phyloP scores from a whole-genome alignment of 2,329 filamentous ascomycete genomes.

The Aspergillus sergii region DNA sequence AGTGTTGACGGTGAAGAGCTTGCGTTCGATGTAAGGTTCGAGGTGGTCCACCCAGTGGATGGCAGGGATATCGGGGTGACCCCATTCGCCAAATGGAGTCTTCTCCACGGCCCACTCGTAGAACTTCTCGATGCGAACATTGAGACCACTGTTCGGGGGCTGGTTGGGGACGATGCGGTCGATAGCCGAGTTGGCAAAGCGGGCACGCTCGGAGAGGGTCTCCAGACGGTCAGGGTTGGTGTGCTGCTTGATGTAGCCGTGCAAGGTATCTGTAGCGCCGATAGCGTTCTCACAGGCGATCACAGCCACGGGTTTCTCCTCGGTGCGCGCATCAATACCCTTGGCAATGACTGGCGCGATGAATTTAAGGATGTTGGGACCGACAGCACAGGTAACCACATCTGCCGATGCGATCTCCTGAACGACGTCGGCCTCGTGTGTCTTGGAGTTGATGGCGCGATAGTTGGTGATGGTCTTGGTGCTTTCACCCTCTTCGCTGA shows the following conservation, averaged over 20 bases:
- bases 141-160: slow-evolving; percentile 74
- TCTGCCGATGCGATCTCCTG: slow-evolving; percentile 85
- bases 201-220: slow-evolving; percentile 72
- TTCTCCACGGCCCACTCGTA: slow-evolving; percentile 97
- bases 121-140: slow-evolving; percentile 97
- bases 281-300: slow-evolving; percentile 99
- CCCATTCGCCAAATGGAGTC: slow-evolving; percentile 74
- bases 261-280: slow-evolving; percentile 86
- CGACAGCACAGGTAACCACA: slow-evolving; percentile 93
- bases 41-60: slow-evolving; percentile 93
- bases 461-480: slow-evolving; percentile 90
- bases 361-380: slow-evolving; percentile 93
- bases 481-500: slow-evolving; percentile 79
- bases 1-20: slow-evolving; percentile 99
- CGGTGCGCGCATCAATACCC: slow-evolving; percentile 77
- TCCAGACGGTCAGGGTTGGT: slow-evolving; percentile 68
- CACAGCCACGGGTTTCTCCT: slow-evolving; percentile 73
- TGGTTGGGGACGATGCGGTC: slow-evolving; percentile 97
- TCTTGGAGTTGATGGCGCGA: slow-evolving; percentile 93
- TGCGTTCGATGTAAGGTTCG: slow-evolving; percentile 95
- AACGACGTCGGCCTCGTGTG: slow-evolving; percentile 77
- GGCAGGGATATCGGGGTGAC: slow-evolving; percentile 75
- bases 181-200: slow-evolving; percentile 96
- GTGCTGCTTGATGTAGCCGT: slow-evolving; percentile 77
- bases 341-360: slow-evolving; percentile 95